A percentile compares a stretch with the other conserved stretches of the same genome.
These are phyloP conservation scores for Nothophytophthora sp. DNA, from an alignment of 352 stramenopile genomes.

Conservation along the genomic window DNA sequence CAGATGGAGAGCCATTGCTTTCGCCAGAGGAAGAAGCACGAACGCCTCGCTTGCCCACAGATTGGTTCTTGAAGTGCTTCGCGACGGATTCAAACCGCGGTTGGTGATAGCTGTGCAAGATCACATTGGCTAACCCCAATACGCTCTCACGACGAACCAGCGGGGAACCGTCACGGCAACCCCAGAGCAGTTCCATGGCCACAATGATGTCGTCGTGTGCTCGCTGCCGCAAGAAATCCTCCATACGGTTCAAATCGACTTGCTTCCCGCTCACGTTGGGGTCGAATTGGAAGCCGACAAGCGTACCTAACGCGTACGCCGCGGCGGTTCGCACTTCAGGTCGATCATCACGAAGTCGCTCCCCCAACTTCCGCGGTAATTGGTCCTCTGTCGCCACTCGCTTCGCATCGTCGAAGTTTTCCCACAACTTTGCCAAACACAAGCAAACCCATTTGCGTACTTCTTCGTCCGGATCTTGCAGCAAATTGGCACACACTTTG, in stretches of 20 bases:
- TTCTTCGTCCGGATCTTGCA: conserved; percentile 63
- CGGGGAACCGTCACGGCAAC: conserved; percentile 79
- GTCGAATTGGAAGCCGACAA: conserved; percentile 88
- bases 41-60: conserved; percentile 1
- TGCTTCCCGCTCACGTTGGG: conserved; percentile 48
- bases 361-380: conserved; percentile 83
- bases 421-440: conserved; percentile 95
- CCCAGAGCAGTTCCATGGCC: conserved; percentile 64
- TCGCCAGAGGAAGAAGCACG: conserved; percentile 1
- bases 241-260: conserved; percentile 45
- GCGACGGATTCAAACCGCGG: conserved; percentile 83
- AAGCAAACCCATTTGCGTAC: conserved; percentile 89
- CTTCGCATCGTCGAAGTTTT: conserved; percentile 91
- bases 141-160: conserved; percentile 85
- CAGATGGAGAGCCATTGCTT: conserved; percentile 3
- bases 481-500: conserved; percentile 72
- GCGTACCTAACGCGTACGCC: conserved; percentile 92
- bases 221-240: conserved; percentile 62
- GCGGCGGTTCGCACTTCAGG: conserved; percentile 92
- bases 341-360: conserved; percentile 82
- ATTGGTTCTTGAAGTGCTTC: conserved; percentile 74
- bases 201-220: conserved; percentile 72
- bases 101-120: conserved; percentile 89
- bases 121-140: conserved; percentile 80
- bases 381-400: conserved; percentile 82